Base-by-base conservation (phyloP, 208 protist species). In the Crithidia expoeki region DNA sequence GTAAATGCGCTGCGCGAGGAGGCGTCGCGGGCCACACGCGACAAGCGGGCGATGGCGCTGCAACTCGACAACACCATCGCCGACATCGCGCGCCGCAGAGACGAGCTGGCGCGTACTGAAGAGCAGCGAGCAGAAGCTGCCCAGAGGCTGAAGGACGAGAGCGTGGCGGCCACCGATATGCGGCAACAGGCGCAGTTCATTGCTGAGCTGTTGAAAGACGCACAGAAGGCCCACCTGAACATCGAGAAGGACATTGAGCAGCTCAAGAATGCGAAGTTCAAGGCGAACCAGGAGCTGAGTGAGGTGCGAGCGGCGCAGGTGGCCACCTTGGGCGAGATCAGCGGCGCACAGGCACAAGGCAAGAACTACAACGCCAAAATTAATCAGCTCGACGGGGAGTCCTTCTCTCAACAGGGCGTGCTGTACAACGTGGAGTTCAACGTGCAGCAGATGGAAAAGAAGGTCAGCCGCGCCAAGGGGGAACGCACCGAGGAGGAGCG, bases 381-480 rank as follows among this genome's bases (percentile, higher is more conserved):
- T 36, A 55, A 68, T 47, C 86, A 96, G 68, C 81, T 97, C 4
- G 95, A 98, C 68, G 51, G 57, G 14, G 89, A 96, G 64, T 84
- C 90, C 36, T 89, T 97, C 56, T 80, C 93, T 67, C 95, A 97
- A 79, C 94, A 98, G 76, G 92, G 97, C 49, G 67, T 98, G 9
- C 83, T 98, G 42, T 98, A 98, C 86, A 94, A 89, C 74, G 90
- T 97, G 28, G 95, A 98, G 83, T 98, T 97, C 68, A 93, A 85
- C 55, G 84, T 98, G 32, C 96, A 98, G 89, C 94, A 98, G 83
- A 96, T 98, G 88, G 92, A 98, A 77, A 90, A 95, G 66, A 98
- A 97, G 74, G 94, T 98, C 19, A 88, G 84, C 52, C 84, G 92
- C 23, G 90, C 90, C 50, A 87, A 90, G 49, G 93, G 95, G 17